Conservation (phyloP, 2,329 filamentous ascomycete species). For the Alternaria panax region DNA sequence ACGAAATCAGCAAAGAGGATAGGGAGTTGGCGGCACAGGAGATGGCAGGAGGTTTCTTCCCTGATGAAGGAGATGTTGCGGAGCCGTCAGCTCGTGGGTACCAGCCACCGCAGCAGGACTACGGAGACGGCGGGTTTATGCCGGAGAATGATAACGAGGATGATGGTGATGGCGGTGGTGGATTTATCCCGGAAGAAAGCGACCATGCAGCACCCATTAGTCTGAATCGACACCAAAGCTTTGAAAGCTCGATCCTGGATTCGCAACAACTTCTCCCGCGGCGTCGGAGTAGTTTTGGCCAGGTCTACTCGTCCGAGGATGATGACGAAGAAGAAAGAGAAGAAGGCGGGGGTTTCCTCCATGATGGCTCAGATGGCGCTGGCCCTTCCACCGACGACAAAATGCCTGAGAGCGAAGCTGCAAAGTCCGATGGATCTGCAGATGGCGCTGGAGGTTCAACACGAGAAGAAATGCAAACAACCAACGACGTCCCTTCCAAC, state of each 20-base stretch:
- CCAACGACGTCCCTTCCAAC: too few species aligned
- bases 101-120: constrained; percentile 14
- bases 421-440: constrained; percentile 44
- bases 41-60: constrained; percentile 51
- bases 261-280: constrained; percentile 37
- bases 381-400: constrained; percentile 1
- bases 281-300: constrained; percentile 34
- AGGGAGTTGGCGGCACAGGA: constrained; percentile 37
- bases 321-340: constrained; percentile 25
- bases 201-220: constrained; percentile 10
- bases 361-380: constrained; percentile 14
- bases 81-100: constrained; percentile 30
- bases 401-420: constrained; percentile 47
- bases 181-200: constrained; percentile 29
- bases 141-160: not conserved
- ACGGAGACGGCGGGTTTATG: constrained; percentile 30
- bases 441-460: constrained; percentile 25
- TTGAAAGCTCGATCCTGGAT: constrained; percentile 40
- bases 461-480: not conserved
- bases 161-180: constrained; percentile 21
- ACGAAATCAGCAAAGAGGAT: constrained; percentile 40
- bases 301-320: constrained; percentile 34
- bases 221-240: constrained; percentile 46
- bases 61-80: constrained; percentile 58
- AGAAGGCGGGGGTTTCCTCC: constrained; percentile 26